These are phyloP conservation scores for Alternaria ventricosa DNA, from an alignment of 2,329 filamentous ascomycete species.

Conservation along the genomic window DNA sequence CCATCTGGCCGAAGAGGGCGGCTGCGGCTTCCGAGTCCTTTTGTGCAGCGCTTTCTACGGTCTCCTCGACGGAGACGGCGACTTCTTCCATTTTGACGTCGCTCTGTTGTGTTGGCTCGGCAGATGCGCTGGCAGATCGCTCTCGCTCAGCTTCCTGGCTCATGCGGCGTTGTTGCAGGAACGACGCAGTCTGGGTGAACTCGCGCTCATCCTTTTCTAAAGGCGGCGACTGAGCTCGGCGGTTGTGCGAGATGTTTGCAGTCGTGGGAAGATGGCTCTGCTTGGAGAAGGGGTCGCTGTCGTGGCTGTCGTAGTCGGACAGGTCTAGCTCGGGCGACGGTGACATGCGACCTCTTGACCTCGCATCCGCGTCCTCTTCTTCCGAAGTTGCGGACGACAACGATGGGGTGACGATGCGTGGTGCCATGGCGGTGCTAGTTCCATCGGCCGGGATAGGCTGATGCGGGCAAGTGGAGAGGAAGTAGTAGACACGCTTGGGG, in stretches of 20 bases:
- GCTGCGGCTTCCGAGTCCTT: constrained; percentile 59
- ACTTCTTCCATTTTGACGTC: constrained; percentile 48
- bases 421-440: constrained; percentile 56
- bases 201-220: constrained; percentile 95
- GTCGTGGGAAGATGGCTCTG: constrained; percentile 51
- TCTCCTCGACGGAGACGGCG: constrained; percentile 50
- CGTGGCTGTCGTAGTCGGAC: constrained; percentile 80
- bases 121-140: constrained; percentile 49
- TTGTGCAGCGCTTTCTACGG: constrained; percentile 57
- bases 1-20: constrained; percentile 57
- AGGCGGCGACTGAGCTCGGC: constrained; percentile 82
- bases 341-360: constrained; percentile 72
- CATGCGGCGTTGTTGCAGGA: constrained; percentile 68
- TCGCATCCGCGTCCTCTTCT: constrained; percentile 65
- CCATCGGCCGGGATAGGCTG: constrained; percentile 77
- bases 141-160: constrained; percentile 50
- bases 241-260: constrained; percentile 61
- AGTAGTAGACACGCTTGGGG: constrained; percentile 95
- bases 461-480: constrained; percentile 85
- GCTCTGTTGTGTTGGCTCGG: constrained; percentile 38
- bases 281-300: constrained; percentile 66
- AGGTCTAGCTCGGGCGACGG: constrained; percentile 94
- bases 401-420: constrained; percentile 80
- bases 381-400: constrained; percentile 82
- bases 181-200: constrained; percentile 93